Conservation (phyloP, 2,329 filamentous ascomycete species). For the Monilinia fructigena region DNA sequence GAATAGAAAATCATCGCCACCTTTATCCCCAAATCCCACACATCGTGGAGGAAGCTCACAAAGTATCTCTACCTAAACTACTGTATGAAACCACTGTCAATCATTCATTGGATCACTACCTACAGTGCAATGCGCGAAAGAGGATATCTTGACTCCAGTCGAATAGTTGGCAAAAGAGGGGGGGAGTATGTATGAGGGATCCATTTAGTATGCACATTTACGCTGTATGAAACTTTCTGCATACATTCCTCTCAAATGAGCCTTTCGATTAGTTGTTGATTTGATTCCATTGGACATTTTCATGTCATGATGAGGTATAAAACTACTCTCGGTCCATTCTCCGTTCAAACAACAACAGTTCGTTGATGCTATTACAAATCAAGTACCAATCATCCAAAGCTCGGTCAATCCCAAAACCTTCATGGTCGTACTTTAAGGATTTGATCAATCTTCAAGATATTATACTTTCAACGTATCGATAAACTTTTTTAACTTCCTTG, state of each 20-base stretch:
- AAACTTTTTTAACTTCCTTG: not conserved
- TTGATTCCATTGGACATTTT: not conserved
- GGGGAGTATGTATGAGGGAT: not conserved
- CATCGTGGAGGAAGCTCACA: not conserved
- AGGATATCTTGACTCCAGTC: conserved; percentile 14
- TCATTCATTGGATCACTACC: not conserved
- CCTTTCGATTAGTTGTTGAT: not conserved
- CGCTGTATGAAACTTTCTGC: not conserved
- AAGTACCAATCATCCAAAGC: not conserved
- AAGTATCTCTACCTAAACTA: conserved; percentile 11
- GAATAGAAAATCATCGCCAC: conserved; percentile 21
- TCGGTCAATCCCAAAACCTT: conserved; percentile 1
- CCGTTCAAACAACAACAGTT: no score
- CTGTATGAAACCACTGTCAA: conserved; percentile 11
- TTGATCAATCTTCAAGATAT: not conserved
- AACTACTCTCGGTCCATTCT: not conserved
- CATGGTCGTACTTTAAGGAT: not conserved
- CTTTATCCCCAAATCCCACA: not conserved
- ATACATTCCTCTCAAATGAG: not conserved
- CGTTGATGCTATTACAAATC: not conserved
- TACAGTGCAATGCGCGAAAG: not conserved
- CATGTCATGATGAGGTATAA: no score
- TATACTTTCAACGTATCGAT: not conserved
- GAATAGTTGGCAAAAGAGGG: conserved; percentile 13
- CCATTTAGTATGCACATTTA: conserved; percentile 4